Evolutionary conservation across 495 filamentous ascomycete species (phyloP), one percentile per base, ranked within the genome.

Genomic region (Pyrenopolyporus hunteri): DNA sequence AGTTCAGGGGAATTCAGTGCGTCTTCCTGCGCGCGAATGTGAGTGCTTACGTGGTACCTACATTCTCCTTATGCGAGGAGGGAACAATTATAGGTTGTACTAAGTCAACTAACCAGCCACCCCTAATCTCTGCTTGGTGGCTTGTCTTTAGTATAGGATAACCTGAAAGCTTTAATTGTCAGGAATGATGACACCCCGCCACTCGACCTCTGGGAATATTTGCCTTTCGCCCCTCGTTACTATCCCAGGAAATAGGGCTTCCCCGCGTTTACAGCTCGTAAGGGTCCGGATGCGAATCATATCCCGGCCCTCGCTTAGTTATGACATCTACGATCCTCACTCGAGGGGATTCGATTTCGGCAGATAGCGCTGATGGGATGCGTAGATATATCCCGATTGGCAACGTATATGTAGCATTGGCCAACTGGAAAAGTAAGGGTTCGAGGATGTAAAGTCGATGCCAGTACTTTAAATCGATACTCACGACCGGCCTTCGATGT

Each of bases 241-340:
- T 10, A 11, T 20, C 37, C 22, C 26, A 58, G 40, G 26, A 56
- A 51, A 59, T 56, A 48, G 40, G 19, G 49, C 50, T 51, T 55
- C 42, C 62, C 62, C 56, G 42, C 42, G 42, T 45, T 16, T 29
- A n/a, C 23, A 44, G 40, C 23, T 44, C 23, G 10, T 16, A 23
- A 45, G 19, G 26, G 23, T 23, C 19, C 23, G 33, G 14, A 28
- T 56, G 49, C 44, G 44, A 59, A 65, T 59, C 56, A 56, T 49
- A 40, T 11, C 19, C 19, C 26, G 14, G 36, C 29, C 16, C 49
- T 39, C 20, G 29, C 26, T 40, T 19, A 33, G 17, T 37, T 23
- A 56, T 65, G 56, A 56, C 55, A 59, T 65, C 19, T 59, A 46
- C 8, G 44, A 59, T 42, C 37, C 51, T 45, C 37, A 10, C 37